A percentile compares a stretch with the other conserved stretches of the same genome.
phyloP scores from a whole-genome alignment of 768 basidiomycete species.

The Tylopilus intermedius region DNA sequence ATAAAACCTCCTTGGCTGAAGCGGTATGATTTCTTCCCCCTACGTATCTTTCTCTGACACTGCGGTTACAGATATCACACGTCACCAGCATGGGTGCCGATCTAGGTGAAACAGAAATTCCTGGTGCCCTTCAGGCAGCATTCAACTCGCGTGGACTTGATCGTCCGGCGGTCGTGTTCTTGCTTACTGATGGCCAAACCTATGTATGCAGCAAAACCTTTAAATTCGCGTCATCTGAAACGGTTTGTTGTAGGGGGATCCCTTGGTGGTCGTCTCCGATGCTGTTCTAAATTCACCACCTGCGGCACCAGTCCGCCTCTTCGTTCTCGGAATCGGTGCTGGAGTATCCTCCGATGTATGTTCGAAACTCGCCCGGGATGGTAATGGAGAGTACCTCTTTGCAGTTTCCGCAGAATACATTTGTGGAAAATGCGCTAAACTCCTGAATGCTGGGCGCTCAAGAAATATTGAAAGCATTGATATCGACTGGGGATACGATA shows the following conservation, averaged over 20 bases:
- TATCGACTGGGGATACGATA: slow-evolving; percentile 45
- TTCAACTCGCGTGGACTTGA: slow-evolving; percentile 31
- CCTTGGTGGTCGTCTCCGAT: slow-evolving; percentile 7
- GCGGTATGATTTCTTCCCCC: slow-evolving; percentile 31
- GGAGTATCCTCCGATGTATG: slow-evolving; percentile 47
- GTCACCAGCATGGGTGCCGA: slow-evolving; percentile 39
- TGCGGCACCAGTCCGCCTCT: slow-evolving; percentile 42
- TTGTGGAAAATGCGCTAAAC: slow-evolving; percentile 41
- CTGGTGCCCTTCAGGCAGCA: slow-evolving; percentile 36
- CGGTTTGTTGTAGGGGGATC: background rate
- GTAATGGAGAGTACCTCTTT: slow-evolving; percentile 47
- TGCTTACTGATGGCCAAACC: slow-evolving; percentile 57
- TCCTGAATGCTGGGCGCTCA: slow-evolving; percentile 49
- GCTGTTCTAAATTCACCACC: slow-evolving; percentile 32
- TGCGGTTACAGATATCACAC: slow-evolving; percentile 33
- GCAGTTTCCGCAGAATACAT: slow-evolving; percentile 45
- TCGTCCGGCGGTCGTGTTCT: slow-evolving; percentile 46
- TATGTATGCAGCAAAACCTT: slow-evolving; percentile 6
- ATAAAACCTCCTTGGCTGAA: slow-evolving; percentile 23
- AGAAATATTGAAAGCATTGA: slow-evolving; percentile 41
- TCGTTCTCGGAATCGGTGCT: slow-evolving; percentile 54
- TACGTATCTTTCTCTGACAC: slow-evolving; percentile 6
- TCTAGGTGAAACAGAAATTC: slow-evolving; percentile 50
- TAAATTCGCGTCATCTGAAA: background rate
- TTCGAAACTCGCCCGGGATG: slow-evolving; percentile 49